Evolutionary conservation across 2,329 filamentous ascomycete genomes (phyloP), one percentile per base, ranked within the genome.

Genomic region (Amesomyces nigricolor): DNA sequence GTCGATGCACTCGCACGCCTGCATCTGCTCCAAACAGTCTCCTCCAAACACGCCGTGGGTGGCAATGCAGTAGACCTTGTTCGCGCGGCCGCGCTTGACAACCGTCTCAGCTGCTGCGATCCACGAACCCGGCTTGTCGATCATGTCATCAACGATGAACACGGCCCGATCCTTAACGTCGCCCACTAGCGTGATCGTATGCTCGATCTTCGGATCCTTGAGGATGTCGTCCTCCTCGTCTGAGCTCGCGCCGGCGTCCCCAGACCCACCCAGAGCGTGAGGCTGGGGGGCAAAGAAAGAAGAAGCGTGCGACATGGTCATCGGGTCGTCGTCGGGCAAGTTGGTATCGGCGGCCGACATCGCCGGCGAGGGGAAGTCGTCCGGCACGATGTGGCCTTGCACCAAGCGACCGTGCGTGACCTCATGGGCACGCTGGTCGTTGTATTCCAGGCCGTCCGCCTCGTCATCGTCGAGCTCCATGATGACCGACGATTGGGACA

Each of bases 101-200:
- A 96, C 92, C 1, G 91, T 95, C 76, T 99, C 94, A 11, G 94
- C 94, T 6, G 94, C 94, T 5, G 92, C 92, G 63, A 99, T 95
- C 94, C 94, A 99, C 6, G 90, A 96, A 13, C 88, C 89, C 9
- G 91, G 86, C 75, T 96, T 96, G 74, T 99, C 94, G 67, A 99
- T 96, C 88, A 99, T 97, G 70, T 99, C 94, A 70, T 99, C 94
- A 48, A 99, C 88, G 58, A 99, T 91, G 68, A 99, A 87, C 52
- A 97, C 94, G 0, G 89, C 86, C 56, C 89, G 84, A 68, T 89
- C 85, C 67, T 85, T 87, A 58, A 99, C 94, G 65, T 97, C 89
- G 58, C 94, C 94, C 13, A 99, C 94, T n/a, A 99, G 78, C 0
- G 94, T 99, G 65, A 99, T 95, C 76, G 92, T 96, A 67, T 91